Conservation (phyloP, 2,329 filamentous ascomycete species). For the Sarocladium strictum region DNA sequence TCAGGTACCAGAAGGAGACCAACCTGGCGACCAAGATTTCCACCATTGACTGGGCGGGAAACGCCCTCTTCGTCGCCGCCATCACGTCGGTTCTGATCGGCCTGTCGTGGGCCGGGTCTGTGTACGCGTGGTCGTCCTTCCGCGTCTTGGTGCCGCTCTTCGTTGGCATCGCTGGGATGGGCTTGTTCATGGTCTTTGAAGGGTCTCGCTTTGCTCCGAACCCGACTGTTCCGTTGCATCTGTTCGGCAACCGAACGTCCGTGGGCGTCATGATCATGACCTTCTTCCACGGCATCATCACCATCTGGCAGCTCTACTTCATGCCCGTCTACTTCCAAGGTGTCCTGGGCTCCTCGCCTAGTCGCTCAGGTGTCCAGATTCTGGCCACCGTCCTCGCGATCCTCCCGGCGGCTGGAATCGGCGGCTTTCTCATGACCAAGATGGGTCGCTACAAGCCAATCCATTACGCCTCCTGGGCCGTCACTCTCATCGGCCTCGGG, state of each 20-base stretch:
- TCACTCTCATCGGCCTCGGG: constrained; percentile 33
- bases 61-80: constrained; percentile 29
- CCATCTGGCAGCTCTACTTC: constrained; percentile 34
- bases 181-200: constrained; percentile 31
- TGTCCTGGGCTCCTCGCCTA: constrained; percentile 27
- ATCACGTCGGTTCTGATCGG: constrained; percentile 39
- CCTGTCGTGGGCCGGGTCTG: constrained; percentile 46
- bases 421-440: constrained; percentile 21
- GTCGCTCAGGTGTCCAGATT: constrained; percentile 24
- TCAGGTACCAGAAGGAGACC: constrained; percentile 15
- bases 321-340: constrained; percentile 43
- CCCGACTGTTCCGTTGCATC: constrained; percentile 33
- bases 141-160: constrained; percentile 42
- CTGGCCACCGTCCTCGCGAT: constrained; percentile 24
- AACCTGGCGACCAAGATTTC: constrained; percentile 14
- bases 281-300: constrained; percentile 18
- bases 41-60: constrained; percentile 35
- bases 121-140: constrained; percentile 41
- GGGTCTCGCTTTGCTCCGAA: constrained; percentile 18
- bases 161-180: constrained; percentile 31
- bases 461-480: constrained; percentile 21
- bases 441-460: constrained; percentile 25
- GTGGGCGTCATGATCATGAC: constrained; percentile 13
- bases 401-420: constrained; percentile 19
- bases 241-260: constrained; percentile 39